These are phyloP conservation scores for Blastobotrys apis DNA, from an alignment of 1,139 yeast genomes.

Conservation along the genomic window DNA sequence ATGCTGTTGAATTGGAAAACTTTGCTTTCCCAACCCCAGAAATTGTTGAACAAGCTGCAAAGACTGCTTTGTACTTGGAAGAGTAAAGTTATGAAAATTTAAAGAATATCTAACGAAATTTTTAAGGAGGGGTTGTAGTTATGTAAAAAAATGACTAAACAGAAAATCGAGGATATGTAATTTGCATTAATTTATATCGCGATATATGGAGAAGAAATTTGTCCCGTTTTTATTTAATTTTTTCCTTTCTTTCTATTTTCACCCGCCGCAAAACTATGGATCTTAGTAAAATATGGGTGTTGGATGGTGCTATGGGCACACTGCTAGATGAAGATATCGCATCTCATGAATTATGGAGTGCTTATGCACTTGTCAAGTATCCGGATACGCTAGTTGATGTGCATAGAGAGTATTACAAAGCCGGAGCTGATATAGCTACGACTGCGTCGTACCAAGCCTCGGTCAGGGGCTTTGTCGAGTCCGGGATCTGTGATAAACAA, in stretches of 20 bases:
- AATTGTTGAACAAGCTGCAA: slow-evolving; percentile 83
- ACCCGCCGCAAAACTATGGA: too few relatives aligned
- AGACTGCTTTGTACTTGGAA: slow-evolving; percentile 79
- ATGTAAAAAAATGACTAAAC: too few relatives aligned
- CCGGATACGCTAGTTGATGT: slow-evolving; percentile 48
- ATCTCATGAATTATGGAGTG: slow-evolving; percentile 54
- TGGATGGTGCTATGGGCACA: slow-evolving; percentile 48
- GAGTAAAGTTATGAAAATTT: background rate
- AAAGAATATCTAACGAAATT: background rate
- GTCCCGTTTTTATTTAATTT: too few relatives aligned
- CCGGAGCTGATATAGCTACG: slow-evolving; percentile 54
- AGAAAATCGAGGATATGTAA: too few relatives aligned
- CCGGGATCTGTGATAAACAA: slow-evolving; percentile 24
- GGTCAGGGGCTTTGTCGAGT: slow-evolving; percentile 36
- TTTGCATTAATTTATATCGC: too few relatives aligned
- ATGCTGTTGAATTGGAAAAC: slow-evolving; percentile 93
- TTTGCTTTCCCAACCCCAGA: slow-evolving; percentile 98
- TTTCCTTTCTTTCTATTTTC: too few relatives aligned
- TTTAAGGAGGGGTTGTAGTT: too few relatives aligned
- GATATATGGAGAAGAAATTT: too few relatives aligned
- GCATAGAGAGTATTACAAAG: slow-evolving; percentile 47
- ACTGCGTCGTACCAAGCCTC: slow-evolving; percentile 65
- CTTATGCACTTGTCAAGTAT: slow-evolving; percentile 46
- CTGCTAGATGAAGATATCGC: slow-evolving; percentile 40
- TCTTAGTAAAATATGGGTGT: slow-evolving; percentile 27